Conservation (phyloP, 441 rosid genomes). For the Brassica hybrid region DNA sequence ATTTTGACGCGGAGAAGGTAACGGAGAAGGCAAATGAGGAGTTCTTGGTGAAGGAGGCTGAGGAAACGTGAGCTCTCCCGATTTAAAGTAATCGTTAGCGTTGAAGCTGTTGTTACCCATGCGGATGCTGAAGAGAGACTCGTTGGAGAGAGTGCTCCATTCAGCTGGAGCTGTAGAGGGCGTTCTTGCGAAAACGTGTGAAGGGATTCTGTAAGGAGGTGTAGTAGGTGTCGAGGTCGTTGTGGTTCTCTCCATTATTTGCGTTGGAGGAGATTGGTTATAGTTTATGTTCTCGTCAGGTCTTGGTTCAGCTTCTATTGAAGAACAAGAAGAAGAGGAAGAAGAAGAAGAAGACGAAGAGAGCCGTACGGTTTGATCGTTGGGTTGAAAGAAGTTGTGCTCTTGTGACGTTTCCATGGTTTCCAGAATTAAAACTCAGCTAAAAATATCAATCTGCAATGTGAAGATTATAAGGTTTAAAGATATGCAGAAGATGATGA, state of each 20-base stretch:
- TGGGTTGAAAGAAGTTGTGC: constrained; percentile 27
- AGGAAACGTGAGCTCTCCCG: constrained; percentile 51
- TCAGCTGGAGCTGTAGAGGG: constrained; percentile 50
- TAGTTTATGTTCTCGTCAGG: constrained; percentile 28
- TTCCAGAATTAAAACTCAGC: neutral
- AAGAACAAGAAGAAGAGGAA: constrained; percentile 42
- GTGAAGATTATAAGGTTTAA: neutral
- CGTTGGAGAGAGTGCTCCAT: constrained; percentile 66
- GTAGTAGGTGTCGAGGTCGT: constrained; percentile 22
- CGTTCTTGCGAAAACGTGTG: constrained; percentile 53
- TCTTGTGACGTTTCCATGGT: constrained; percentile 39
- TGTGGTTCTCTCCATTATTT: constrained; percentile 53
- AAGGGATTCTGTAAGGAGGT: constrained; percentile 51
- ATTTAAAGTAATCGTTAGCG: constrained; percentile 50
- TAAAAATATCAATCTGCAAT: constrained; percentile 23
- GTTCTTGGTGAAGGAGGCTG: constrained; percentile 34
- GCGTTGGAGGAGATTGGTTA: constrained; percentile 52
- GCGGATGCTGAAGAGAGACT: too few relatives aligned
- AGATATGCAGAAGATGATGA: neutral
- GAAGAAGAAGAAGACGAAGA: constrained; percentile 15
- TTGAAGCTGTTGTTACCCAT: constrained; percentile 60
- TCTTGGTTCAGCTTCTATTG: constrained; percentile 42
- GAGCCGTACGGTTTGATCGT: constrained; percentile 19
- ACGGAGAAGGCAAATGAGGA: constrained; percentile 39
- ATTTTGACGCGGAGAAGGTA: too few relatives aligned